Percentiles rank a stretch among this genome's conserved stretches.
Conservation (phyloP, 2,329 filamentous ascomycete genomes). For the Fusarium scirpi region DNA sequence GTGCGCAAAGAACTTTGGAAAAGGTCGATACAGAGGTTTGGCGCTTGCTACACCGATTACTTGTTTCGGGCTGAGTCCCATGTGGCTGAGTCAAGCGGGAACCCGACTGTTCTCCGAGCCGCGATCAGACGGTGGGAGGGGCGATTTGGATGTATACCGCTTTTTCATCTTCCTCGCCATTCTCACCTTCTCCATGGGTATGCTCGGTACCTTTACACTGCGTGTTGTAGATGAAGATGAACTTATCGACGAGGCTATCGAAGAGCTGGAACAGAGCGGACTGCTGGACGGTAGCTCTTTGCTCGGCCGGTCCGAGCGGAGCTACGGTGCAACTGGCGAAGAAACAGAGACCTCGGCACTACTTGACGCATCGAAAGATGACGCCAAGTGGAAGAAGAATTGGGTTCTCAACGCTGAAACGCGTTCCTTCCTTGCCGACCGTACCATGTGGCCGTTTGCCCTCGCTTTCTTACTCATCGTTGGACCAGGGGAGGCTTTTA, state of each 20-base stretch:
- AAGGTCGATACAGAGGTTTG: constrained; percentile 86
- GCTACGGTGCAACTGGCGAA: constrained; percentile 72
- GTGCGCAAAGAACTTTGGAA: constrained; percentile 97
- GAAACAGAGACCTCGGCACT: constrained; percentile 60
- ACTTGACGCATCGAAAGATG: constrained; percentile 56
- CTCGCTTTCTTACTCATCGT: constrained; percentile 92
- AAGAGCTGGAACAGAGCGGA: constrained; percentile 90
- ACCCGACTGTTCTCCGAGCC: constrained; percentile 81
- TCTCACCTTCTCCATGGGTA: constrained; percentile 76
- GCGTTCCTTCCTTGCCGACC: constrained; percentile 82
- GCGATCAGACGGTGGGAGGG: constrained; percentile 70
- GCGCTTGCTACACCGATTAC: constrained; percentile 93
- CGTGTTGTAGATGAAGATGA: constrained; percentile 86
- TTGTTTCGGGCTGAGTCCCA: constrained; percentile 90
- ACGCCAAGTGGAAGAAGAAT: constrained; percentile 79
- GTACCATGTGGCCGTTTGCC: constrained; percentile 96
- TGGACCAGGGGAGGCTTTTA: constrained; percentile 95
- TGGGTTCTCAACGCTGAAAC: constrained; percentile 95
- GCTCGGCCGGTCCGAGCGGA: constrained; percentile 66
- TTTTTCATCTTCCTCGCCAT: constrained; percentile 89
- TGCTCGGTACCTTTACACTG: constrained; percentile 79
- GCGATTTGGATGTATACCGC: constrained; percentile 79
- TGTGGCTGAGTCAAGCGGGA: constrained; percentile 94
- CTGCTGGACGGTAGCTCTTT: constrained; percentile 81
- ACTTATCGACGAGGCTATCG: constrained; percentile 89